These are phyloP conservation scores for Dryas octopetala DNA, from an alignment of 306 rosid species.

Conservation along the genomic window DNA sequence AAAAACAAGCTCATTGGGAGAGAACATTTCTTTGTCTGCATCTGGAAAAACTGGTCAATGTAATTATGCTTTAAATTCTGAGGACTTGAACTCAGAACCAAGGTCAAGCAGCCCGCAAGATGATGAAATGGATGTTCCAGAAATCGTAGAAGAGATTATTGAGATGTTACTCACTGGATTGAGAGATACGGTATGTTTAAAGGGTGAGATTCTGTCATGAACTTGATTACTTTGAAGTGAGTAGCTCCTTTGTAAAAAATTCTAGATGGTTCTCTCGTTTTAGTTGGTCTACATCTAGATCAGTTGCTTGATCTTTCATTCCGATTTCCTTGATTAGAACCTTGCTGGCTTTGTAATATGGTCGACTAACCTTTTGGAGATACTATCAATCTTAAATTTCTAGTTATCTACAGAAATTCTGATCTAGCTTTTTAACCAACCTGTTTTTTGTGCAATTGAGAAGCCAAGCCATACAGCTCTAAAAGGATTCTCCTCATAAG, in stretches of 20 bases:
- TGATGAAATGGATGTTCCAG: slow-evolving; percentile 93
- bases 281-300: not conserved
- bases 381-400: not conserved
- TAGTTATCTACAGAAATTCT: not conserved
- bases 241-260: slow-evolving; percentile 13
- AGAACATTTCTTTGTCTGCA: slow-evolving; percentile 48
- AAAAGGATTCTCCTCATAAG: not conserved
- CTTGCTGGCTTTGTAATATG: not conserved
- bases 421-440: not conserved
- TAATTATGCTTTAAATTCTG: slow-evolving; percentile 33
- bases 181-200: slow-evolving; percentile 83
- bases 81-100: slow-evolving; percentile 33
- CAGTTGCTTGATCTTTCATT: slow-evolving; percentile 6
- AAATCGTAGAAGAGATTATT: slow-evolving; percentile 89
- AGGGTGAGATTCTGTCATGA: slow-evolving; percentile 43
- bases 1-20: slow-evolving; percentile 58
- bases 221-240: slow-evolving; percentile 25
- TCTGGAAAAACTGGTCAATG: slow-evolving; percentile 39
- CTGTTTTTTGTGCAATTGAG: not conserved
- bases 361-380: not conserved
- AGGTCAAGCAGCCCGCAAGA: slow-evolving; percentile 47
- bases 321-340: not conserved
- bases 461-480: not conserved
- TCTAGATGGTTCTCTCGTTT: not conserved
- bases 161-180: slow-evolving; percentile 87